Evolutionary conservation across 179 eudicot species (phyloP).

Genomic region (Actinidia arguta): DNA sequence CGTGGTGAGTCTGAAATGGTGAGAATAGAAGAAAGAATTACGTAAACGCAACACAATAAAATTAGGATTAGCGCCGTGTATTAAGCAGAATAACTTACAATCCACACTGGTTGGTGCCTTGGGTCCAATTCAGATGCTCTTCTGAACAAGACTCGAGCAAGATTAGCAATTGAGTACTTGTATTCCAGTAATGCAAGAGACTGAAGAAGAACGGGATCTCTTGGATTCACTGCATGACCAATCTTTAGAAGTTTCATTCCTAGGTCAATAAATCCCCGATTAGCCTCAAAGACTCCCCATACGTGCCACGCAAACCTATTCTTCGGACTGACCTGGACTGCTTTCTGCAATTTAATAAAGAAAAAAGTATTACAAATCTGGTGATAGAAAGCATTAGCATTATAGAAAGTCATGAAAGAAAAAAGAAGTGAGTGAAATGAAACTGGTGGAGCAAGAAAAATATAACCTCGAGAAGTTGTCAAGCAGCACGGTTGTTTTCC

Average conservation of each 20-base stretch:
- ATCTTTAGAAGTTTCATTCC: slow-evolving; percentile 84
- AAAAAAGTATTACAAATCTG: slow-evolving; percentile 4
- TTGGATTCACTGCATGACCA: slow-evolving; percentile 88
- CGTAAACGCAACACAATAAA: not conserved
- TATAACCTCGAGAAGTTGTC: slow-evolving; percentile 81
- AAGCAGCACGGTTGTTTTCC: slow-evolving; percentile 71
- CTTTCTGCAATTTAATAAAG: slow-evolving; percentile 58
- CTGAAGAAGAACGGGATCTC: slow-evolving; percentile 96
- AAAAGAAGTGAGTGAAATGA: not conserved
- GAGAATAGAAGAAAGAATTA: not conserved
- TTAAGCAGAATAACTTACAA: slow-evolving; percentile 53
- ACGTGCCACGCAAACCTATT: slow-evolving; percentile 99
- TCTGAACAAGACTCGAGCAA: slow-evolving; percentile 76
- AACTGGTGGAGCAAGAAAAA: not conserved
- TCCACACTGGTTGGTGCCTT: slow-evolving; percentile 94
- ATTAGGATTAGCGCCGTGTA: not conserved
- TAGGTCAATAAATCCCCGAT: slow-evolving; percentile 58
- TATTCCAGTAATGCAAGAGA: slow-evolving; percentile 89
- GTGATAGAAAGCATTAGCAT: not conserved
- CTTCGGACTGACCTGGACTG: slow-evolving; percentile 94
- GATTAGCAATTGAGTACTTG: slow-evolving; percentile 73
- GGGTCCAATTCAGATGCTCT: slow-evolving; percentile 89
- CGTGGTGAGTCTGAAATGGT: not conserved
- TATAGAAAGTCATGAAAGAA: not conserved
- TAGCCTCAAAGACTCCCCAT: slow-evolving; percentile 94